These are phyloP conservation scores for Geranium rotundifolium DNA, from an alignment of 345 rosid species.

Conservation along the genomic window DNA sequence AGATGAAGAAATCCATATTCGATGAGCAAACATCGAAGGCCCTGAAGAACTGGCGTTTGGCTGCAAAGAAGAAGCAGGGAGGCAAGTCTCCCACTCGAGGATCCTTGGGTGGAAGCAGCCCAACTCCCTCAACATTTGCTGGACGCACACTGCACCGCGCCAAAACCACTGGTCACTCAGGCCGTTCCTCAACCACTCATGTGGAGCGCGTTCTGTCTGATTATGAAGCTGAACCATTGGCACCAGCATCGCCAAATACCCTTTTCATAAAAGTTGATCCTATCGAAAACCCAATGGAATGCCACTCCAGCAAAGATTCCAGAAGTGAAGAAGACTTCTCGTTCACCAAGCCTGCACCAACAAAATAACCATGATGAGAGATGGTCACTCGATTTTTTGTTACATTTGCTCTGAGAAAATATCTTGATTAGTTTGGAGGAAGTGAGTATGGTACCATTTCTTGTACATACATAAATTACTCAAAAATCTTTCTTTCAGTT, in stretches of 20 bases:
- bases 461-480: too few relatives aligned
- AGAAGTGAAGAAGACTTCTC: slow-evolving; percentile 50
- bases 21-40: slow-evolving; percentile 93
- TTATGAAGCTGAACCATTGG: slow-evolving; percentile 44
- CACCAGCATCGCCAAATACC: too few relatives aligned
- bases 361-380: slow-evolving; percentile 20
- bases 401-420: too few relatives aligned
- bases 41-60: slow-evolving; percentile 82
- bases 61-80: slow-evolving; percentile 49
- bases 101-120: slow-evolving; percentile 40
- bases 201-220: slow-evolving; percentile 28
- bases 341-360: slow-evolving; percentile 38
- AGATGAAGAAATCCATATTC: slow-evolving; percentile 79
- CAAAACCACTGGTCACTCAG: slow-evolving; percentile 76
- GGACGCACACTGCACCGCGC: slow-evolving; percentile 42
- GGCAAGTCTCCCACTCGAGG: slow-evolving; percentile 36
- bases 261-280: slow-evolving; percentile 28
- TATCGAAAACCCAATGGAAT: slow-evolving; percentile 18
- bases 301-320: slow-evolving; percentile 16
- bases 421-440: too few relatives aligned
- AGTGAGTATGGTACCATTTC: too few relatives aligned
- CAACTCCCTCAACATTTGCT: slow-evolving; percentile 29
- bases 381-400: too few relatives aligned
- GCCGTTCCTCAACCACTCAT: slow-evolving; percentile 22
- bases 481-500: too few relatives aligned